Evolutionary conservation across 805 yeast genomes (phyloP).

Genomic region (Suhomyces kilbournensis): DNA sequence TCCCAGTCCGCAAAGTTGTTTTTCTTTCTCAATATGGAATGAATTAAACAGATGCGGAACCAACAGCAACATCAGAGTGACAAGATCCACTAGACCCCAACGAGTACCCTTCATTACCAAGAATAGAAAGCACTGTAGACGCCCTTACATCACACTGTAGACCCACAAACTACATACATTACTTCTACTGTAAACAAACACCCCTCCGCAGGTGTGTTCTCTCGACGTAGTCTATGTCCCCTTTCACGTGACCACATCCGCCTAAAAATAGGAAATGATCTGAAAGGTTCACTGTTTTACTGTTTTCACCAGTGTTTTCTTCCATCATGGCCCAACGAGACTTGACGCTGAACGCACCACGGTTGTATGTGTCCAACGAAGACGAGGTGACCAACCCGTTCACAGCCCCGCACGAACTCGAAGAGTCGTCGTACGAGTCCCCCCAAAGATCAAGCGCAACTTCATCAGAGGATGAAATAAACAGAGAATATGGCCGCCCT

Average conservation of each 20-base stretch:
- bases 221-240: background rate
- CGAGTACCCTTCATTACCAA: too few relatives aligned
- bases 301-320: background rate
- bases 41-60: too few relatives aligned
- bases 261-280: background rate
- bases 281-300: background rate
- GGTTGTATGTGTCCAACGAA: slow-evolving; percentile 1
- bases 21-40: background rate
- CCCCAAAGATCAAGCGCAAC: slow-evolving; percentile 9
- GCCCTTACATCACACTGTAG: too few relatives aligned
- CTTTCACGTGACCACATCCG: background rate
- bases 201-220: too few relatives aligned
- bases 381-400: slow-evolving; percentile 10
- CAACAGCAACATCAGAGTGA: too few relatives aligned
- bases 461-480: slow-evolving; percentile 12
- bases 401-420: slow-evolving; percentile 8
- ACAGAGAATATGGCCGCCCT: slow-evolving; percentile 31
- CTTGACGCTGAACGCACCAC: slow-evolving; percentile 29
- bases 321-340: slow-evolving; percentile 24
- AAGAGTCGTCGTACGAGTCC: slow-evolving; percentile 10
- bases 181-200: background rate
- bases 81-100: too few relatives aligned
- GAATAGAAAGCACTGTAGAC: too few relatives aligned
- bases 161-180: too few relatives aligned
- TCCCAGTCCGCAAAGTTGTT: background rate